Base-by-base conservation (phyloP, 768 basidiomycete genomes). In the Suillus clintonianus region DNA sequence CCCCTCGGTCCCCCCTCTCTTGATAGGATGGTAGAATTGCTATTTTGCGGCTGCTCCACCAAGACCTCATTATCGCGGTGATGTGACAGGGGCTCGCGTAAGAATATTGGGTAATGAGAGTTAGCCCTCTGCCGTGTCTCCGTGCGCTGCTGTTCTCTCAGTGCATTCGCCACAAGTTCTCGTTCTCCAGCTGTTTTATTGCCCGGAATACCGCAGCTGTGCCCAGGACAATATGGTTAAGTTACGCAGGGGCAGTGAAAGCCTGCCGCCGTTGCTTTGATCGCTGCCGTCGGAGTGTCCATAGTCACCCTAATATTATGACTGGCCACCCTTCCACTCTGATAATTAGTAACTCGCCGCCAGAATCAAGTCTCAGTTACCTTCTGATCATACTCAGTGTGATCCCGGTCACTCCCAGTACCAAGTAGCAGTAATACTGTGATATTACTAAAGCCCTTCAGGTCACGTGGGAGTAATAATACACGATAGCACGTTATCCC, bases 401-500 rank as follows among this genome's bases (percentile, higher is more conserved):
- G 32, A 37, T 36, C n/a, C 4, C 2, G 24, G 43, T 45, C 43
- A 22, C 9, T 42, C 41, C 43, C 13, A 55, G 34, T 55, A 22
- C 34, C n/a, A 6, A 36, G 54, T 22, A 22, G n/a, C 19, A 7
- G 34, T n/a, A 55, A 55, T 37, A 36, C 50, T 30, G 17, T 37
- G 37, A 36, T 30, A 19, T 51, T 19, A 30, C 27, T 30, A 19
- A n/a, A 8, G 14, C n/a, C n/a, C 27, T 32, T 8, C 19, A 53
- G 19, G 10, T 75, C 73, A 74, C 73, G 73, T 74, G 73, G 17
- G 24, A 14, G 17, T 41, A 41, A 57, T 56, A 24, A 22, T 60
- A 66, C 69, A 71, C 64, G 67, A 65, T 67, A 62, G 66, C 50
- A 32, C 10, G 30, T 13, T 32, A 30, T 61, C 24, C 19, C 32